Percentiles rank a stretch among this genome's conserved stretches.
Conservation (phyloP, 164 flowering plant species). For the Tinospora cordifolia region DNA sequence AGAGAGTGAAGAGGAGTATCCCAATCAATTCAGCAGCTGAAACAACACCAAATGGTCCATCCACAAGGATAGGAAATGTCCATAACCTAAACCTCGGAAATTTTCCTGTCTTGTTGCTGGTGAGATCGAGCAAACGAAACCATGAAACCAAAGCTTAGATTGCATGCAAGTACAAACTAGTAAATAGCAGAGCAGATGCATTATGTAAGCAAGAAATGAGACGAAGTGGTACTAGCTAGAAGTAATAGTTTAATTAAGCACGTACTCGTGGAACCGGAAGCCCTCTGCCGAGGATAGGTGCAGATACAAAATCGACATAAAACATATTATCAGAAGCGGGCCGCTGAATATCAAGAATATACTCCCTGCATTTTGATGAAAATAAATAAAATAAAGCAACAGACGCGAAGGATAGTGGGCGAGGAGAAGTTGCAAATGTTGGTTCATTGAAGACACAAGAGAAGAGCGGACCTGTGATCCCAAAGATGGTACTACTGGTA, state of each 20-base stretch:
- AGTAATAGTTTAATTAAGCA: background rate
- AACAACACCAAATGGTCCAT: constrained; percentile 90
- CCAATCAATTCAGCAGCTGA: constrained; percentile 82
- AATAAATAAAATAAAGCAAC: background rate
- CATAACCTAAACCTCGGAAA: constrained; percentile 56
- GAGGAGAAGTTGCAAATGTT: too few species aligned
- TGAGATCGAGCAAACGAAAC: too few species aligned
- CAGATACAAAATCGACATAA: constrained; percentile 29
- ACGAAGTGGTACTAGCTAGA: background rate
- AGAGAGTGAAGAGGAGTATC: constrained; percentile 43
- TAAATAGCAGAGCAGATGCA: background rate
- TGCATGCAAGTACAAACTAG: background rate
- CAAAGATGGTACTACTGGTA: constrained; percentile 36
- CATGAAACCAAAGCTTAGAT: too few species aligned
- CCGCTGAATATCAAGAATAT: constrained; percentile 50
- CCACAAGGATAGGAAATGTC: constrained; percentile 82
- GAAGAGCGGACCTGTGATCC: constrained; percentile 43
- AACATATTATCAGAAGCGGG: constrained; percentile 55
- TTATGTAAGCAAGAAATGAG: background rate
- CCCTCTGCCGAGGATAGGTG: background rate
- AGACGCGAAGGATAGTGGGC: too few species aligned
- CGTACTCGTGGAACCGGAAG: background rate
- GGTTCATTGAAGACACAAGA: too few species aligned
- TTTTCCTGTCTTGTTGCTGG: constrained; percentile 40
- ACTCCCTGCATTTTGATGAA: constrained; percentile 50